Evolutionary conservation across 2,329 filamentous ascomycete species (phyloP), one percentile per base, ranked within the genome.

Genomic region (Didymella segeticola): DNA sequence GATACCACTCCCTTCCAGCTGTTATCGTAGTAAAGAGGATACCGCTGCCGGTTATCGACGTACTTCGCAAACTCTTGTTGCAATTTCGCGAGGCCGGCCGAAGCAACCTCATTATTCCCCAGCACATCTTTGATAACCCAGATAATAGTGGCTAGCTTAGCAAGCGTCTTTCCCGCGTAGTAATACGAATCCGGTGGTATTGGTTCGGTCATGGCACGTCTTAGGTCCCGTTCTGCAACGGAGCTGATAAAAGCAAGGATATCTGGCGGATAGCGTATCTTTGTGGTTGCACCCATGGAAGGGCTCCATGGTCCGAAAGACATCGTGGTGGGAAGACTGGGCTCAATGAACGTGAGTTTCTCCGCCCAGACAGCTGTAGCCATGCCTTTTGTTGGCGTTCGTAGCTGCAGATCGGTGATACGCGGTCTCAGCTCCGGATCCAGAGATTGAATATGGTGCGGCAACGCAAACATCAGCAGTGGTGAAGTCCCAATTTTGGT

Each of bases 111-210:
- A 29, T 80, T 81, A 29, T 83, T 86, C 77, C 83, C 29, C 79
- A 89, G 68, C 79, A 88, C 46, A 80, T 84, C 51, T 79, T 87
- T 60, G 27, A 75, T 64, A 1, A 77, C 68, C 67, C 76, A 80
- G n/a, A 75, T 46, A 6, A 80, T 74, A 2, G 74, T 73, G 0
- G 79, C 79, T 43, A 79, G 78, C 45, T 67, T 73, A 2, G 69
- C 64, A 2, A 76, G 61, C 0, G 71, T 69, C 60, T 80, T 98
- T 63, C 95, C 95, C 63, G 89, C 90, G 74, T 89, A 97, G 75
- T 98, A 98, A 86, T 96, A 93, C 30, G 91, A 96, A 70, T 93
- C 84, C 29, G 90, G 79, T 59, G 95, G 85, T 5, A 86, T 86
- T 67, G 95, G 88, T 0, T 79, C 78, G n/a, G 79, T 74, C 74